Evolutionary conservation across 2,329 filamentous ascomycete species (phyloP).

Genomic region (Epichloe typhina): DNA sequence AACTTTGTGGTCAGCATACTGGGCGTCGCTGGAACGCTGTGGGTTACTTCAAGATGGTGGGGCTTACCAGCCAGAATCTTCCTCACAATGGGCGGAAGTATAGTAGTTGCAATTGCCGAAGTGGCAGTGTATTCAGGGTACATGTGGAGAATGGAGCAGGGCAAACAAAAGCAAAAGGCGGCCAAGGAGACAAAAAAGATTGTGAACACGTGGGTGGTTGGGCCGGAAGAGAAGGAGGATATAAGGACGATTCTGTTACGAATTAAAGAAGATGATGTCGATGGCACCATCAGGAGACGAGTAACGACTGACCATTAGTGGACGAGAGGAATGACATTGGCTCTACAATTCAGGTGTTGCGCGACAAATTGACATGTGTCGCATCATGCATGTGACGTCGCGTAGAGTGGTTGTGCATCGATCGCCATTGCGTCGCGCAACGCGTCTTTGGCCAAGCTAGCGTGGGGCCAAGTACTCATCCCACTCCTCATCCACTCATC

Average conservation of each 20-base stretch:
- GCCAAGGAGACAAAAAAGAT: slow-evolving; percentile 58
- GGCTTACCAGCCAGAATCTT: slow-evolving; percentile 56
- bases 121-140: slow-evolving; percentile 68
- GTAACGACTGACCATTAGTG: slow-evolving; percentile 5
- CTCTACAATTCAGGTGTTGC: background rate
- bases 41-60: slow-evolving; percentile 69
- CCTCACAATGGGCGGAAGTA: slow-evolving; percentile 55
- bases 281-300: slow-evolving; percentile 15
- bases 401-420: background rate
- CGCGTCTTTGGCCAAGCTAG: slow-evolving; percentile 4
- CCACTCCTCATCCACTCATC: background rate
- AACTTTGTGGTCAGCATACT: slow-evolving; percentile 83
- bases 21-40: slow-evolving; percentile 63
- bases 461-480: background rate
- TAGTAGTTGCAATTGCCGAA: slow-evolving; percentile 61
- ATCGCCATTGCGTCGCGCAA: slow-evolving; percentile 3
- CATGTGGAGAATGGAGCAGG: slow-evolving; percentile 55
- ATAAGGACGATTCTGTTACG: slow-evolving; percentile 14
- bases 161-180: slow-evolving; percentile 48
- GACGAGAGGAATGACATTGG: background rate
- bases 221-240: slow-evolving; percentile 19
- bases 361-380: background rate
- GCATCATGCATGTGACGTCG: slow-evolving; percentile 6
- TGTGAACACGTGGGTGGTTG: slow-evolving; percentile 57
- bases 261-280: slow-evolving; percentile 9